Base-by-base conservation (phyloP, 129 eudicot species). In the Glebionis coronaria region DNA sequence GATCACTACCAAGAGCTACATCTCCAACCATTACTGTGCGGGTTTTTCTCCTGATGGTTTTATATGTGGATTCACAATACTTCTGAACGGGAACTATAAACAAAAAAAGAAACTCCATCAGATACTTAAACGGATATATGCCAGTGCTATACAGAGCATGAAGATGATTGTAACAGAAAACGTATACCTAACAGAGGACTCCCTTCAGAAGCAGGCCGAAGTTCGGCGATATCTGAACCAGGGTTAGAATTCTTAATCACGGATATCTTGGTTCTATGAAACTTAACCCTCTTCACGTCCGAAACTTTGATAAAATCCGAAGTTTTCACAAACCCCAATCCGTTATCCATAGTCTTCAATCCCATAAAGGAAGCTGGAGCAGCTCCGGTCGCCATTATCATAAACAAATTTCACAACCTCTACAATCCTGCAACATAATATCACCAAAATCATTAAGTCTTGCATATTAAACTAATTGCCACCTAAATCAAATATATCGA, bases 1-100 rank as follows among this genome's bases (percentile, higher is more conserved):
- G 98, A 31, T 92, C 90, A 44, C 98, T 92, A 72, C 98, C 98
- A 59, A 92, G 82, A 62, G 96, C 88, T 73, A 92, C 98, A 82
- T 88, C 86, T 72, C 98, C 98, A 63, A 92, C 91, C 98, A 88
- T 86, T 73, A 92, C 98, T 0, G 95, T 92, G 67, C 91, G 70
- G 21, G 98, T 92, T 82, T 92, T 92, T 68, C 98, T 88, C 87
- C 98, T 80, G 68, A 88, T 67, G 25, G 98, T 88, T 79, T 88
- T 88, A 76, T 92, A 77, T n/a, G 83, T 82, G 61, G 91, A 88
- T 79, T 86, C 98, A 72, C 98, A 92, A 69, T 92, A 92, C 71
- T 88, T 92, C 68, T 86, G 98, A 35, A 91, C 80, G 29, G 98
- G 98, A 76, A 92, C 98, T 92, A 79, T 82, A 9, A 59, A 53